Base-by-base conservation (phyloP, 306 rosid species). In the Quercus engelmannii region DNA sequence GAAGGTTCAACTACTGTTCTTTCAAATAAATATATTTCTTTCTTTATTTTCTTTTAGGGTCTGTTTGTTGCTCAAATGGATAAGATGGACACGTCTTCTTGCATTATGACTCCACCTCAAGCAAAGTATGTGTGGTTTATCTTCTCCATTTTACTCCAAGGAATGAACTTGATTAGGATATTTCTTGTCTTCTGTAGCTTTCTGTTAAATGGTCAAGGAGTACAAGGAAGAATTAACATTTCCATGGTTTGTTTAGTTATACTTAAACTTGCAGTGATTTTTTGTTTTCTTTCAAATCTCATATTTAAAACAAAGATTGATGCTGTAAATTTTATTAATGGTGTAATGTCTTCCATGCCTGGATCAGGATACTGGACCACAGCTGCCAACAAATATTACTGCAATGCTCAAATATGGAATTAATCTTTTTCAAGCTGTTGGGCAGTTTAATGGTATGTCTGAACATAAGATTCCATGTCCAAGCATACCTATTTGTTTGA, bases 301-400 rank as follows among this genome's bases (percentile, higher is more conserved):
- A 12, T 49, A 13, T 49, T 49, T 49, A 49, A 49, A 49, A 12
- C 2, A 1, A 21, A 30, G 70, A n/a, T 15, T 30, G 68, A 64
- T 30, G 23, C 43, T 15, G 20, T 30, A 30, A 64, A 31, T 28
- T 64, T 64, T 31, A 30, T 31, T 64, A 17, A 31, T 64, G 20
- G 31, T 64, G 14, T 64, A 35, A 64, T 30, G 70, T 23, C 33
- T 30, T 30, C 69, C 69, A 63, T 64, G 33, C 70, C 43, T 4
- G 21, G 5, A 23, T 64, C 70, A 64, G 70, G 70, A 64, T 41
- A 30, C 70, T 15, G 70, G 70, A 64, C 70, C 70, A 64, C 70
- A 64, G 70, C 70, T 64, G 46, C 70, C 70, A 64, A 64, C 70
- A 64, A 64, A 64, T 64, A 64, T 64, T 64, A 64, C 70, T 30